Base-by-base conservation (phyloP, 2,329 filamentous ascomycete genomes). In the Escovopsis sp. region DNA sequence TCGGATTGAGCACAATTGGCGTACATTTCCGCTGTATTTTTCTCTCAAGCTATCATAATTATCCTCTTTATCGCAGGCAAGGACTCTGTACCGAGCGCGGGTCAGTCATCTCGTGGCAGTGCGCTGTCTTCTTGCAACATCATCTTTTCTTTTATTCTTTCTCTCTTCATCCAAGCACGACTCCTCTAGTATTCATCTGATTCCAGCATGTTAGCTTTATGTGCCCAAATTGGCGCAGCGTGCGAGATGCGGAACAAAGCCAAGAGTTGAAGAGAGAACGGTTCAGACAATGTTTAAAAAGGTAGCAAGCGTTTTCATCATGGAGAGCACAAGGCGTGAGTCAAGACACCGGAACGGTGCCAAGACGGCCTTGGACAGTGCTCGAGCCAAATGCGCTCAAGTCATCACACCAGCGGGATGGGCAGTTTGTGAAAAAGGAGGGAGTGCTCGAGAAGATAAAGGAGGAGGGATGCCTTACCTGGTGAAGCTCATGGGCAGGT, bases 311-410 rank as follows among this genome's bases (percentile, higher is more conserved):
- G 71, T 78, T 94, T 82, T 93, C 89, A 95, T 95, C 89, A 95
- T 77, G 75, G 89, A 94, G 81, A 76, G 74, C 70, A 68, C 68
- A 69, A 62, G 64, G 67, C 61, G 52, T 59, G 58, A 11, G 55
- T 67, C 66, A 66, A 67, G 68, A 65, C 71, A 82, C 85, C 89
- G 75, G 82, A 94, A 79, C 83, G 81, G 70, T 65, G 68, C 65
- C 70, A 70, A 69, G 69, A 65, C 64, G 64, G 60, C 68, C 66
- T 68, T 71, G 68, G 65, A 70, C 78, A 77, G 87, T 94, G 74
- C 89, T 96, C 89, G 86, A 96, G 89, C 89, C 89, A 96, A 96
- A 96, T 96, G 89, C 89, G 88, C 89, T 96, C 89, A 89, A 86
- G 89, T 96, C 89, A 96, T 96, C 89, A 93, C 87, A 61, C 62